Evolutionary conservation across 306 rosid species (phyloP).

Genomic region (Trifolium fragiferum): DNA sequence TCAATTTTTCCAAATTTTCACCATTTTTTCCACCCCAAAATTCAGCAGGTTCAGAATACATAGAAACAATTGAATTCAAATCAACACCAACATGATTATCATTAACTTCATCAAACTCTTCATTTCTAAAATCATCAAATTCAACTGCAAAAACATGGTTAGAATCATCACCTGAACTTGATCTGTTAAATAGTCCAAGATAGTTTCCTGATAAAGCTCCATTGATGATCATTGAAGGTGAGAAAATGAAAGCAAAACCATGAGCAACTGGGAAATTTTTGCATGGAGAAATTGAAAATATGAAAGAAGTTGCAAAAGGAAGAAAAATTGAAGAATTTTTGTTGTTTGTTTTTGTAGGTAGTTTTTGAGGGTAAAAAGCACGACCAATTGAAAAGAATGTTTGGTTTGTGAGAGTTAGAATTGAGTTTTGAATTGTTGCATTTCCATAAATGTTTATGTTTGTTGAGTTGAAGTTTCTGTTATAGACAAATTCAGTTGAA

Average conservation of each 20-base stretch:
- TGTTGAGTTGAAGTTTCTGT: conserved; percentile 65
- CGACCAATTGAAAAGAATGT: conserved; percentile 64
- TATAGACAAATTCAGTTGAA: conserved; percentile 63
- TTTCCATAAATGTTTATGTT: conserved; percentile 54
- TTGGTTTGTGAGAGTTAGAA: conserved; percentile 58
- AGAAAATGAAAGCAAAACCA: conserved; percentile 60
- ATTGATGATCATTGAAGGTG: conserved; percentile 44
- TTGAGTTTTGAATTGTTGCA: conserved; percentile 54
- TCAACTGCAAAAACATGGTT: conserved; percentile 63
- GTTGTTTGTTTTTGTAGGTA: conserved; percentile 44
- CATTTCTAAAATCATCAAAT: conserved; percentile 67
- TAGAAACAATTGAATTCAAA: conserved; percentile 59
- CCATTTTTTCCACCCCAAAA: conserved; percentile 57
- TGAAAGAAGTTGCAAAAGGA: conserved; percentile 66
- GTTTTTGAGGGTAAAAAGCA: conserved; percentile 60
- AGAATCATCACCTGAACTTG: conserved; percentile 49
- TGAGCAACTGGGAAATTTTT: conserved; percentile 53
- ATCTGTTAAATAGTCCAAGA: conserved; percentile 62
- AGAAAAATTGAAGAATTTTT: conserved; percentile 43
- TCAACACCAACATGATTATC: conserved; percentile 71
- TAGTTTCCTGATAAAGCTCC: conserved; percentile 58
- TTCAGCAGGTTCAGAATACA: conserved; percentile 55
- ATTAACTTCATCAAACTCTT: conserved; percentile 60
- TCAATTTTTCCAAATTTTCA: conserved; percentile 41
- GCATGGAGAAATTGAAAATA: conserved; percentile 63